Evolutionary conservation across 768 basidiomycete species (phyloP).

Genomic region (Lentinula raphanica): DNA sequence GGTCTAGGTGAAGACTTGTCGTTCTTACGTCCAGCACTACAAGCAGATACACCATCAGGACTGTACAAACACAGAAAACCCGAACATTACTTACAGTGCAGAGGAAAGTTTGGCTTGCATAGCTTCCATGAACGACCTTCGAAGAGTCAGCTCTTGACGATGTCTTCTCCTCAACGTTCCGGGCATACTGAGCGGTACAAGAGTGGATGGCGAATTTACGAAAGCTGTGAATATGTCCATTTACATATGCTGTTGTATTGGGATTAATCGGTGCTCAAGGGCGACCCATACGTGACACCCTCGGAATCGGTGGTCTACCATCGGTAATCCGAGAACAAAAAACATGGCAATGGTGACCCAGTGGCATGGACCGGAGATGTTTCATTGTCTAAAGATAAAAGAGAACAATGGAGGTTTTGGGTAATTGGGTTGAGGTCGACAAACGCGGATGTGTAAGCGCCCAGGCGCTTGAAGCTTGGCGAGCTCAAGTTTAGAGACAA

Average conservation of each 20-base stretch:
- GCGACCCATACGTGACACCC: neutral
- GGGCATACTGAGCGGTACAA: neutral
- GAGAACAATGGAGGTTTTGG: neutral
- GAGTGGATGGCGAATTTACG: neutral
- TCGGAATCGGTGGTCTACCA: neutral
- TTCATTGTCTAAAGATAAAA: neutral
- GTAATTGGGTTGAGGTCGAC: neutral
- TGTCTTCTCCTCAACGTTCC: constrained; percentile 1
- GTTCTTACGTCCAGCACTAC: neutral
- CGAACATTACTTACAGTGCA: neutral
- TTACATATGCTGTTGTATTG: neutral
- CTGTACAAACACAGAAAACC: neutral
- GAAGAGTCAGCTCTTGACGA: constrained; percentile 7
- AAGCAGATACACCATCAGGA: neutral
- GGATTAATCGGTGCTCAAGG: neutral
- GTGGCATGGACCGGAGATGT: neutral
- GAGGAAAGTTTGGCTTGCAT: constrained; percentile 2
- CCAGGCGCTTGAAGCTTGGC: too few species aligned
- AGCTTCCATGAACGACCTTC: constrained; percentile 4
- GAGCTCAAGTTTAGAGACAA: too few species aligned
- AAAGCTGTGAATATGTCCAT: neutral
- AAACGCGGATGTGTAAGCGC: neutral
- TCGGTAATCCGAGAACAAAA: neutral
- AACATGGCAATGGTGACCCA: constrained; percentile 1
- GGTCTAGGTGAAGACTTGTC: neutral